Percentiles rank a stretch among this genome's conserved stretches.
These are phyloP conservation scores for Lactarius pseudohatsudake DNA, from an alignment of 768 basidiomycete genomes.

Conservation along the genomic window DNA sequence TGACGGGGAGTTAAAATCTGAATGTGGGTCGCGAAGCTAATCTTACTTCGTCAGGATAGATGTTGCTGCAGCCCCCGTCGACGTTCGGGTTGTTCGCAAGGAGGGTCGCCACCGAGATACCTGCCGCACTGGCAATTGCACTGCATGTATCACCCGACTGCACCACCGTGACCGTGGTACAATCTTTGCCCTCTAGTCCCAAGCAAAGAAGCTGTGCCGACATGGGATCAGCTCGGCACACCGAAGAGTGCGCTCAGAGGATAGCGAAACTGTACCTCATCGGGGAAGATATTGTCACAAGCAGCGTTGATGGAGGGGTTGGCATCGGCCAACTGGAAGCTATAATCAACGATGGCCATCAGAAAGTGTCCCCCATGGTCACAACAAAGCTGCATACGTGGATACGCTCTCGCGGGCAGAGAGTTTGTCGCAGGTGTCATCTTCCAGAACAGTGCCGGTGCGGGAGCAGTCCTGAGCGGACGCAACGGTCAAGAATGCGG, in stretches of 20 bases:
- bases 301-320: conserved; percentile 48
- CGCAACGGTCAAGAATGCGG: conserved; percentile 4
- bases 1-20: neutral
- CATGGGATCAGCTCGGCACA: neutral
- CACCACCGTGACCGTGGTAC: conserved; percentile 50
- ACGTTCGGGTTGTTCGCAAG: conserved; percentile 78
- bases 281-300: conserved; percentile 56
- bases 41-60: conserved; percentile 73
- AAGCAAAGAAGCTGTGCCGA: conserved; percentile 46
- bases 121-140: conserved; percentile 39
- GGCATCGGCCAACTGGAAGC: conserved; percentile 58
- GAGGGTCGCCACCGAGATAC: conserved; percentile 55
- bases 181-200: conserved; percentile 57
- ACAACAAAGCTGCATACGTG: conserved; percentile 37
- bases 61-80: conserved; percentile 52
- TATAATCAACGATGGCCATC: conserved; percentile 28
- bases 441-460: conserved; percentile 47
- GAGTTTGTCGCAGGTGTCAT: conserved; percentile 59
- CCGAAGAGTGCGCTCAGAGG: neutral
- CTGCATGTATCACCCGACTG: conserved; percentile 51
- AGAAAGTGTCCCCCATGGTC: neutral
- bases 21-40: neutral
- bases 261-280: conserved; percentile 40
- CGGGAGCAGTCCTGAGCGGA: conserved; percentile 44
- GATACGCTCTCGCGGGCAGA: conserved; percentile 47